Evolutionary conservation across 2,329 filamentous ascomycete genomes (phyloP), one percentile per base, ranked within the genome.

Genomic region (Monilinia polystroma): DNA sequence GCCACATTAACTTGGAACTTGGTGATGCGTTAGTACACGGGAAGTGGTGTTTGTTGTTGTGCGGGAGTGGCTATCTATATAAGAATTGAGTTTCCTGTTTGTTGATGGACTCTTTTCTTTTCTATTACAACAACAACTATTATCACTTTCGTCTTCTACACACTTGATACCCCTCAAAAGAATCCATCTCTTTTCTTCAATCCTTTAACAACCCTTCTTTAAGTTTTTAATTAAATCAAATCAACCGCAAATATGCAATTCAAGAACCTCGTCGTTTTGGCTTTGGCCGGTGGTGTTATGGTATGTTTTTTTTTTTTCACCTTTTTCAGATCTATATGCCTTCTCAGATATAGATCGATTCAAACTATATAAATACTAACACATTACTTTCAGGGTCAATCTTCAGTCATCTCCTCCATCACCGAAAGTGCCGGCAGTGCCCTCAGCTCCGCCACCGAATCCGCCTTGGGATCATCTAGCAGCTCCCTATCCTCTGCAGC

Each of bases 211-310:
- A 41, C 12, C 12, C 56, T 35, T 47, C 26, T 32, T 23, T 7
- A 32, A 53, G 23, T 53, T 53, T 20, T 14, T 20, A 14, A 32
- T 43, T 20, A n/a, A 14, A 43, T 32, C 12, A 20, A n/a, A 8
- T 35, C 56, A 29, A 59, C 55, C 63, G 55, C 63, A 60, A 66
- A 68, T n/a, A 75, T 75, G 73, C 73, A 75, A 69, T 71, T 74
- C 70, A 74, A 73, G 67, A 73, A 72, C 66, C 14, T 70, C 43
- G 20, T 70, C 66, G 58, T 75, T 57, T 66, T 74, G 68, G 72
- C 73, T 68, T 65, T 74, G 53, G 72, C 70, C 70, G 68, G 69
- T 35, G 58, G 68, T 32, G 71, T 70, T 56, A 55, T 68, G 49
- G 73, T 73, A 69, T 41, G 68, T 8, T 68, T n/a, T 64, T 43